Conservation (phyloP, 1,139 yeast species). For the Zygoascus hellenicus region DNA sequence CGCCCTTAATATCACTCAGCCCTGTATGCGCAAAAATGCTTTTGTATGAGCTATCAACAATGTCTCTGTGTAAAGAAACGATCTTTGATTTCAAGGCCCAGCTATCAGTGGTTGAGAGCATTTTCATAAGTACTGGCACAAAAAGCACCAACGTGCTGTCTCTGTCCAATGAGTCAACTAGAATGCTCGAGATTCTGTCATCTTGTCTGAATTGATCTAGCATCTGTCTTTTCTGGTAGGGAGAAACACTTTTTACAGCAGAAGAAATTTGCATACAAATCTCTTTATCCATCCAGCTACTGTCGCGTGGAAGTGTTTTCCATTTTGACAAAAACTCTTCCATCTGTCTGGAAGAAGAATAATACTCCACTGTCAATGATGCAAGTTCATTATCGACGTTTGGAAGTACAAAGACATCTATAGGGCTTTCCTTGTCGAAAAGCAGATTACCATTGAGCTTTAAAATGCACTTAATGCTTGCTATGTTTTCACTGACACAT, state of each 20-base stretch:
- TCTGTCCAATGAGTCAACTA: conserved; percentile 1
- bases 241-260: background rate
- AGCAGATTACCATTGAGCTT: conserved; percentile 1
- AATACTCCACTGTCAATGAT: background rate
- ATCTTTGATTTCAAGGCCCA: conserved; percentile 5
- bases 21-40: background rate
- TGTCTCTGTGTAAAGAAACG: conserved; percentile 8
- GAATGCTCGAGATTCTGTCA: background rate
- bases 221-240: conserved; percentile 6
- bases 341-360: conserved; percentile 4
- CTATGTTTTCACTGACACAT: background rate
- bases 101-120: background rate
- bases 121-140: conserved; percentile 1
- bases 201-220: conserved; percentile 4
- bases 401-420: conserved; percentile 1
- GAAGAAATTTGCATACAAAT: background rate
- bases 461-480: background rate
- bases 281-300: conserved; percentile 1
- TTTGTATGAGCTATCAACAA: conserved; percentile 6
- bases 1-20: background rate
- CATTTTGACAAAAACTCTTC: background rate
- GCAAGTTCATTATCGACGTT: conserved; percentile 5
- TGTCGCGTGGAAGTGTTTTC: background rate
- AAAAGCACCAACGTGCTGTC: background rate
- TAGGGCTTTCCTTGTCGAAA: background rate